Evolutionary conservation across 2,329 filamentous ascomycete genomes (phyloP), one percentile per base, ranked within the genome.

Genomic region (Aspergillus sp.): DNA sequence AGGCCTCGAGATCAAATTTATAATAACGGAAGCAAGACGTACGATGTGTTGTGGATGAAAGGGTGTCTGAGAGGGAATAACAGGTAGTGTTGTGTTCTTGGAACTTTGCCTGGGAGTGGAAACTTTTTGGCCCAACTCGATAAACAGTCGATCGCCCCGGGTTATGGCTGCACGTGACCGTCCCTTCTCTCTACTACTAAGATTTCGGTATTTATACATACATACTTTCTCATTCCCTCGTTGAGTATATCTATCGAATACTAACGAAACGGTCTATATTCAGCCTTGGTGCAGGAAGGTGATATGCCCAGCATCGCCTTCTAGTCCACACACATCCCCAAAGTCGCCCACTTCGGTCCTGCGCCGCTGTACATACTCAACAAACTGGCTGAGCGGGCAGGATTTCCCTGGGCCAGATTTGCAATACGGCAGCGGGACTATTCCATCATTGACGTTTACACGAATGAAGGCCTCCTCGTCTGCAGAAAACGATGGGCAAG

Each of bases 361-460:
- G 26, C 60, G 61, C 31, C 44, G 48, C 33, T 46, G 47, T 4
- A 71, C 63, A 32, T 60, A 53, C 2, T 52, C 43, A 17, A 53
- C 41, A 39, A 74, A 74, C 2, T 63, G 43, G 2, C 40, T 45
- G 11, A 75, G 45, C 11, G 62, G 54, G 51, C 71, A 74, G 35
- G 64, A 69, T 14, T 43, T 39, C 2, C 65, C 68, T 2, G 68
- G 69, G 1, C 69, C 69, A 19, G 45, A 53, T 11, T 58, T 42
- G 43, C 70, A 73, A 15, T 57, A 61, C 3, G 66, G 61, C 3
- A 75, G 44, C 2, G 63, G 60, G 1, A 72, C 63, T 16, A 74
- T 65, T 6, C 66, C 69, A 43, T 77, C 73, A 43, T 77, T 77
- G 46, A 77, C 64, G 28, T 71, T 72, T 36, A 76, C 47, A 12